Base-by-base conservation (phyloP, 805 yeast species). In the Sugiyamaella valdiviana region DNA sequence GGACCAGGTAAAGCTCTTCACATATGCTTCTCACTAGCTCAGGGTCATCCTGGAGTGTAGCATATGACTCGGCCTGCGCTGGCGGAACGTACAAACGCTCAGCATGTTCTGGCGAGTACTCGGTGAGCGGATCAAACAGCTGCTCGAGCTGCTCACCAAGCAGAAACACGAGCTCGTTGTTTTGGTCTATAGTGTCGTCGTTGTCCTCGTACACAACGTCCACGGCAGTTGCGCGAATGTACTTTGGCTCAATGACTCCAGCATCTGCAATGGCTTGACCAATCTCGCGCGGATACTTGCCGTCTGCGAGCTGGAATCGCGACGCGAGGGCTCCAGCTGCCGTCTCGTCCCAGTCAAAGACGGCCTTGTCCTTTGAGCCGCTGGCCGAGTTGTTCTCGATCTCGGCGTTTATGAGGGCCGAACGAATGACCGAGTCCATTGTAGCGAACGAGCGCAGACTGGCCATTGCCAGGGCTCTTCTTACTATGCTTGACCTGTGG, bases 41-140 rank as follows among this genome's bases (percentile, higher is more conserved):
- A 14, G 69, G 67, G 49, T 71, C 72, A 19, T 49, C 52, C 47
- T 53, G 17, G 36, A 48, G n/a, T 6, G 20, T 24, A 15, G 2
- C 46, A 39, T 6, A 42, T 53, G 39, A 46, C 48, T 32, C 44
- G 14, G 55, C 36, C 1, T 50, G 43, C 1, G 59, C 61, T 1
- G 95, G 95, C 0, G 87, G 79, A 44, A 65, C 71, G 61, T 91
- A 90, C 1, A 77, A 72, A 50, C 76, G 72, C 52, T 84, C 91
- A 36, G 95, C 79, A 24, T 82, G 79, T 64, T 91, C 96, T 0
- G 97, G 98, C 0, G 95, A 85, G 63, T 91, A 91, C 64, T 90
- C 97, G 4, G 86, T 75, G 47, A 89, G 67, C 0, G 97, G 96
- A 59, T 91, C 95, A 64, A 91, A 91, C 36, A 91, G 66, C 57